A percentile compares a stretch with the other conserved stretches of the same genome.
phyloP scores from a whole-genome alignment of 2,329 filamentous ascomycete species.

The Exophiala mesophila region DNA sequence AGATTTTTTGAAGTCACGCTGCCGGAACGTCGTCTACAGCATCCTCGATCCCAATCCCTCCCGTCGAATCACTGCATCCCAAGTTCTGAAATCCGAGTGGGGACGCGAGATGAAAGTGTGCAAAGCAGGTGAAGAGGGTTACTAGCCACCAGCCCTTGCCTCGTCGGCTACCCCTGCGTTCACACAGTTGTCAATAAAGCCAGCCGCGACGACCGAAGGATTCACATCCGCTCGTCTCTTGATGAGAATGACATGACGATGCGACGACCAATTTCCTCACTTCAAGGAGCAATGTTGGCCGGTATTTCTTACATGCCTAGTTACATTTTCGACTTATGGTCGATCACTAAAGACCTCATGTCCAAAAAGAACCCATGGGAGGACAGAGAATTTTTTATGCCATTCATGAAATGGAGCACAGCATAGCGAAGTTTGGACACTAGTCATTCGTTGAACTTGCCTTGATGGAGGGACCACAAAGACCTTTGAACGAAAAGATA shows the following conservation, averaged over 20 bases:
- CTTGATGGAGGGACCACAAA: too few species aligned
- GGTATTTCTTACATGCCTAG: too few species aligned
- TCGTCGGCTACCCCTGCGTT: too few species aligned
- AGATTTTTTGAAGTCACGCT: conserved; percentile 70
- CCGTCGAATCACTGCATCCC: conserved; percentile 88
- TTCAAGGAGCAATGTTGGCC: not conserved
- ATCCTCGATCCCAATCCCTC: conserved; percentile 92
- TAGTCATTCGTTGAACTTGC: not conserved
- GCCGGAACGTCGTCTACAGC: conserved; percentile 97
- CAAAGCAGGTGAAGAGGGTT: conserved; percentile 91
- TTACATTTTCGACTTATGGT: too few species aligned
- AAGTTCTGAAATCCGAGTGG: conserved; percentile 98
- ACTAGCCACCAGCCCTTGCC: conserved; percentile 45
- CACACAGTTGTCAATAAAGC: too few species aligned
- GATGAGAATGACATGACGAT: not conserved
- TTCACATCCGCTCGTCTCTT: not conserved
- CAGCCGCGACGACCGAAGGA: too few species aligned
- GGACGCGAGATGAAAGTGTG: conserved; percentile 95
- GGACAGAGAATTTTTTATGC: not conserved
- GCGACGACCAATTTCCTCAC: not conserved
- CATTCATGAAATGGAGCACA: not conserved
- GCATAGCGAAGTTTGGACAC: not conserved
- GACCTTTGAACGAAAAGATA: too few species aligned
- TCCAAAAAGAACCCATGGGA: not conserved
- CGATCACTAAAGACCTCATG: not conserved